phyloP scores from a whole-genome alignment of 2,329 filamentous ascomycete species.

The Penicillium fuscoglaucum region DNA sequence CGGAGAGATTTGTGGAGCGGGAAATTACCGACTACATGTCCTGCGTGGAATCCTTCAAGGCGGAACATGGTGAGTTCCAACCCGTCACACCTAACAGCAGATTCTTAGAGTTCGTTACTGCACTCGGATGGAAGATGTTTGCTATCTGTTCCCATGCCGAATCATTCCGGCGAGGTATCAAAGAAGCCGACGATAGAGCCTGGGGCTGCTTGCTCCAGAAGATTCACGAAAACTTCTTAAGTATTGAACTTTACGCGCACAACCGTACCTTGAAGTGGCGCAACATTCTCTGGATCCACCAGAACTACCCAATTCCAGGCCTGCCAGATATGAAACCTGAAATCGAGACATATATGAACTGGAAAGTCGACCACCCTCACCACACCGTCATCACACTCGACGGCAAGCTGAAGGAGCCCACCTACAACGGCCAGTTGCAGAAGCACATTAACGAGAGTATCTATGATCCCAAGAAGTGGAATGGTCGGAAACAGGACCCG shows the following conservation, averaged over 20 bases:
- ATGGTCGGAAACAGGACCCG: not conserved
- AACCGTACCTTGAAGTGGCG: conserved; percentile 30
- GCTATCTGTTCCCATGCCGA: conserved; percentile 30
- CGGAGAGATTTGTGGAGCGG: not conserved
- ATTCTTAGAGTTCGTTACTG: conserved; percentile 10
- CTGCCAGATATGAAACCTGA: conserved; percentile 1
- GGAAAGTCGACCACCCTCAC: conserved; percentile 17
- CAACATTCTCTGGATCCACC: conserved; percentile 1
- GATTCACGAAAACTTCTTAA: conserved; percentile 20
- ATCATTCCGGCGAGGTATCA: conserved; percentile 23
- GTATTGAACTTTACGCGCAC: conserved; percentile 29
- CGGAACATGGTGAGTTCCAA: conserved; percentile 3
- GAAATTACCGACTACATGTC: not conserved
- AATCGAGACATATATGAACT: conserved; percentile 1
- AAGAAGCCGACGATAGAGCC: conserved; percentile 1
- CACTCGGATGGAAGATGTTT: conserved; percentile 29
- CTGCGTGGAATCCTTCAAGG: not conserved
- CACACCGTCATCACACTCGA: conserved; percentile 11
- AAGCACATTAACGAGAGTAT: conserved; percentile 2
- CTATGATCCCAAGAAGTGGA: not conserved
- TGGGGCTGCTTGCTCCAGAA: conserved; percentile 21
- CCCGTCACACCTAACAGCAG: not conserved
- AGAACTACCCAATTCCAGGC: not conserved
- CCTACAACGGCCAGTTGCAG: not conserved
- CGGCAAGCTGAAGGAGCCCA: not conserved